These are phyloP conservation scores for Rhododendron ferrugineum DNA, from an alignment of 148 eudicot species.

Conservation along the genomic window DNA sequence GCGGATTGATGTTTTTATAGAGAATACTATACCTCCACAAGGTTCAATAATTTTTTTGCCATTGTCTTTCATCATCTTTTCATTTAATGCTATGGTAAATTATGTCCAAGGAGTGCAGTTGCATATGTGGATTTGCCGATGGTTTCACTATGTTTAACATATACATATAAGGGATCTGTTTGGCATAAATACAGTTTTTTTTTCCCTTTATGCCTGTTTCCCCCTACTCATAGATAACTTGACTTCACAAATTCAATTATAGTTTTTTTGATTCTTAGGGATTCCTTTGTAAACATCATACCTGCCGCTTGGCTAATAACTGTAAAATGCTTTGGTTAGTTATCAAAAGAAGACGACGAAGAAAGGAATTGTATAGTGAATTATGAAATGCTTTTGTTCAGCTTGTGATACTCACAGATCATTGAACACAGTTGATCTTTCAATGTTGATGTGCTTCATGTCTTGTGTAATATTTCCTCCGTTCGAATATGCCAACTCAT, in stretches of 20 bases:
- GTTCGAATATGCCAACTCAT: not conserved
- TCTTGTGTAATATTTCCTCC: not conserved
- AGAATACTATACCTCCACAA: not conserved
- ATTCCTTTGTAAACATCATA: not conserved
- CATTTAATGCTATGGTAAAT: not conserved
- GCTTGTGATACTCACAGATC: not conserved
- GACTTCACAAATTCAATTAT: not conserved
- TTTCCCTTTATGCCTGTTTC: not conserved
- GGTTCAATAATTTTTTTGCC: not conserved
- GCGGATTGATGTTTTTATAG: not conserved
- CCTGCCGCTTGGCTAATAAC: not conserved
- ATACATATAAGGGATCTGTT: not conserved
- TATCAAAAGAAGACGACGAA: not conserved
- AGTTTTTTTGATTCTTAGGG: not conserved
- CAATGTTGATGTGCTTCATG: not conserved
- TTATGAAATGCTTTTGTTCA: not conserved
- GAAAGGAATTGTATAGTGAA: not conserved
- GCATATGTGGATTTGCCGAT: not conserved
- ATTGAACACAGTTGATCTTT: not conserved
- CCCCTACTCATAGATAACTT: not conserved
- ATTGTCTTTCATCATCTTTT: not conserved
- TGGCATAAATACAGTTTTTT: not conserved
- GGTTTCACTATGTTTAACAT: not conserved
- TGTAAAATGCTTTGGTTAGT: not conserved
- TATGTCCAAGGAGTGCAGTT: not conserved